phyloP scores from a whole-genome alignment of 1,284 basidiomycete species.

The Macrocystidia cucumis region DNA sequence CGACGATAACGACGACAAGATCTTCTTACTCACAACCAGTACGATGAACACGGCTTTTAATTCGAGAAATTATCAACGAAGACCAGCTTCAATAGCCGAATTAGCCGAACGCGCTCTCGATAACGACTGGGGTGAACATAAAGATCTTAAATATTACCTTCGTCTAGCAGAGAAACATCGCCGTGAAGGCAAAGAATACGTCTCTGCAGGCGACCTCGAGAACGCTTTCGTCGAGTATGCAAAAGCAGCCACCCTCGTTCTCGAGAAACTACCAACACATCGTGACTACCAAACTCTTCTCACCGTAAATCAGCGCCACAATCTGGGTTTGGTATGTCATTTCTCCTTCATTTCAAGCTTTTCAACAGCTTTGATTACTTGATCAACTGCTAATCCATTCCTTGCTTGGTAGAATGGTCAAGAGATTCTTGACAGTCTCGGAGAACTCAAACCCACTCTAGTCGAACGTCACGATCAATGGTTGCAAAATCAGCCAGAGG shows the following conservation, averaged over 20 bases:
- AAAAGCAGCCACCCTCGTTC: slow-evolving; percentile 53
- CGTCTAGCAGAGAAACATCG: slow-evolving; percentile 46
- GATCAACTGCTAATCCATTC: slow-evolving; percentile 7
- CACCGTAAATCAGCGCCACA: slow-evolving; percentile 37
- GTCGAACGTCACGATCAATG: slow-evolving; percentile 46
- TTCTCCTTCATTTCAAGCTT: slow-evolving; percentile 1
- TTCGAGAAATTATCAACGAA: too few species aligned
- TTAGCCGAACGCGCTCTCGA: slow-evolving; percentile 42
- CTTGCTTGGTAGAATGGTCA: slow-evolving; percentile 50
- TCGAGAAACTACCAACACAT: slow-evolving; percentile 55
- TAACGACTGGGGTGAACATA: slow-evolving; percentile 37
- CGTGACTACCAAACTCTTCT: slow-evolving; percentile 40
- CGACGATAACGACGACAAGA: too few species aligned
- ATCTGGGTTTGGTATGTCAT: slow-evolving; percentile 41
- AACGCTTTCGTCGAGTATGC: slow-evolving; percentile 52
- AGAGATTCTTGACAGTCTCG: slow-evolving; percentile 49
- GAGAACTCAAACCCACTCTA: slow-evolving; percentile 40
- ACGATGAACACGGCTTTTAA: too few species aligned
- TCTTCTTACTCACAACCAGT: too few species aligned
- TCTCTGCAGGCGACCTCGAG: slow-evolving; percentile 42
- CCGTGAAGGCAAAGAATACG: slow-evolving; percentile 32
- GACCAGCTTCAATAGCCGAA: slow-evolving; percentile 46
- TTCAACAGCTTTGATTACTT: slow-evolving; percentile 2
- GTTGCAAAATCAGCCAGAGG: slow-evolving; percentile 25
- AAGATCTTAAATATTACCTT: slow-evolving; percentile 47